Evolutionary conservation across 2,329 filamentous ascomycete species (phyloP), one percentile per base, ranked within the genome.

Genomic region (Monosporascus ibericus): DNA sequence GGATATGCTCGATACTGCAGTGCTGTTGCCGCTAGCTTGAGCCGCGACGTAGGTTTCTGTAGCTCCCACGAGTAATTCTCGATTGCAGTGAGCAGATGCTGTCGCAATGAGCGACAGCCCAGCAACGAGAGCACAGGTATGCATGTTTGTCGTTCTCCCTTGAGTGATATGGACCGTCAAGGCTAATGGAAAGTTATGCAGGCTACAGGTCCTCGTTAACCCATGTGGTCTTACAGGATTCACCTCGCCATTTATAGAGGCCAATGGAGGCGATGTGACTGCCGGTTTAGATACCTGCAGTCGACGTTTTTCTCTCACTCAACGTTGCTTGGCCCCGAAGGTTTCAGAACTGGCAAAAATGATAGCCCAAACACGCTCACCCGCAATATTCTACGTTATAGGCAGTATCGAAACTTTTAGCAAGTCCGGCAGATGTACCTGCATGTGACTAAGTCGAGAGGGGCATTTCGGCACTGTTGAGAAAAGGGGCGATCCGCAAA

Each of bases 11-110:
- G 34, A 49, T 2, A 63, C 37, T 8, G 59, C 54, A 9, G 44
- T 48, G 47, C 53, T 55, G 7, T 56, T 53, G 3, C 63, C 63
- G 5, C 49, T 53, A 17, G 52, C 55, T 52, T 65, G 63, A 15
- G 63, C 61, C 6, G 53, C 50, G 6, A 64, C 56, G 22, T 65
- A 64, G 17, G 55, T 56, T 18, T 60, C 53, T 6, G 63, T 63
- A 11, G 56, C 57, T 30, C 53, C 54, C 44, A 56, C 50, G n/a
- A 65, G 59, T 14, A 56, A 55, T 1, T 59, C 61, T 47, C 60
- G 54, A 5, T 55, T 55, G 38, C 60, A 62, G 17, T 49, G 49
- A 9, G 57, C 58, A 24, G 54, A 54, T 30, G 40, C 53, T 11
- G 47, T 47, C 22, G 48, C 39, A 15, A 46, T 17, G 42, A 46